Percentiles rank a stretch among this genome's conserved stretches.
Conservation (phyloP, 176 grass and related monocot species). For the Musa itinerans region DNA sequence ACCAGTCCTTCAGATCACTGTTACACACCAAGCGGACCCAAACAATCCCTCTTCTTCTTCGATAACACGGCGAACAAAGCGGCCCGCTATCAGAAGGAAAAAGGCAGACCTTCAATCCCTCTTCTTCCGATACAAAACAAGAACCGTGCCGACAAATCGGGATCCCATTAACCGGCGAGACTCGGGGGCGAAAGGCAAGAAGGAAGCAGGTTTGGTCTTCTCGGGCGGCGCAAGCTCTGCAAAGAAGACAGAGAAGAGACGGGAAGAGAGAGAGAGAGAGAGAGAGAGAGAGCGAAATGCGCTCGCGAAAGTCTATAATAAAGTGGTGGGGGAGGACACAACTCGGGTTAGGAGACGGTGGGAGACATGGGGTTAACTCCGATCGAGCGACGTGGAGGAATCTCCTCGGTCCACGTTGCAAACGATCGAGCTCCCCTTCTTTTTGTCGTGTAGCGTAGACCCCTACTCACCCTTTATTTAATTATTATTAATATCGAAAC, state of each 20-base stretch:
- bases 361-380: not conserved
- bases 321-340: not conserved
- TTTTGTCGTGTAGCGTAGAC: conserved; percentile 14
- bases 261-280: not conserved
- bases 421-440: not conserved
- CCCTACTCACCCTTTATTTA: conserved; percentile 20
- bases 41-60: not conserved
- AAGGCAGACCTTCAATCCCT: not conserved
- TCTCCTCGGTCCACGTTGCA: not conserved
- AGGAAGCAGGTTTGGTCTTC: conserved; percentile 13
- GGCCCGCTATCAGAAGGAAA: not conserved
- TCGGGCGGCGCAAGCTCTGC: conserved; percentile 17
- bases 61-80: not conserved
- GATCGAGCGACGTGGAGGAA: not conserved
- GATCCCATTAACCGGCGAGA: not conserved
- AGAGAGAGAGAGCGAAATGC: not conserved
- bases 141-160: not conserved
- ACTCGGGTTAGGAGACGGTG: not conserved
- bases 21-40: not conserved
- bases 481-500: not conserved
- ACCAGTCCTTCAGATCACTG: conserved; percentile 5
- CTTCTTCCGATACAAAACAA: not conserved
- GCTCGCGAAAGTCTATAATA: not conserved
- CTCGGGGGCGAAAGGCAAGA: conserved; percentile 6
- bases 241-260: not conserved